A percentile compares a stretch with the other conserved stretches of the same genome.
phyloP scores from a whole-genome alignment of 306 rosid genomes.

The cucumber (Cucumis sativus) region DNA sequence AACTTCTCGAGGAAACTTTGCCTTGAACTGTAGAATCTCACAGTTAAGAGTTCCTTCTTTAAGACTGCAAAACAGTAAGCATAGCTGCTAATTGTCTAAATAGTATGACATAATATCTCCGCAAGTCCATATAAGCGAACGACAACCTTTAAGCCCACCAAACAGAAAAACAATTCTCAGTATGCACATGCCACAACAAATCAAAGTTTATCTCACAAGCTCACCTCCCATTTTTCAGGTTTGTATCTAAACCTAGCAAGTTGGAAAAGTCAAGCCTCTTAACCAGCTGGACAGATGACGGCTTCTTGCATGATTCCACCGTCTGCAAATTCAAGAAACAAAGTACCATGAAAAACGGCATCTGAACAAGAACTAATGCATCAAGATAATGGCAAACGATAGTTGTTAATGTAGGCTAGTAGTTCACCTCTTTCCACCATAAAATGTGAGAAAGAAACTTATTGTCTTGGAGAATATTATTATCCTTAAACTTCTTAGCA shows the following conservation, averaged over 20 bases:
- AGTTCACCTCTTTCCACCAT: conserved; percentile 86
- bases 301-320: conserved; percentile 56
- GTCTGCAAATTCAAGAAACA: conserved; percentile 31
- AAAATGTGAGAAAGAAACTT: conserved; percentile 57
- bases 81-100: not conserved
- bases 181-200: not conserved
- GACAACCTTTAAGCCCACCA: not conserved
- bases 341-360: conserved; percentile 3
- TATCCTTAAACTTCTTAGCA: conserved; percentile 35
- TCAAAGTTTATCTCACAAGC: conserved; percentile 6
- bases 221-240: conserved; percentile 75
- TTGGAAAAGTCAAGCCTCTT: conserved; percentile 72
- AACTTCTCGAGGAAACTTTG: conserved; percentile 81
- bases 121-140: not conserved
- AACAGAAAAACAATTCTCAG: not conserved
- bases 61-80: conserved; percentile 29
- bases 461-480: conserved; percentile 37
- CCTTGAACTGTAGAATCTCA: conserved; percentile 83
- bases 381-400: not conserved
- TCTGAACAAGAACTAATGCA: not conserved
- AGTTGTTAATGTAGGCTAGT: conserved; percentile 3
- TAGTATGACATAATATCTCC: not conserved
- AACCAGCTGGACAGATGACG: conserved; percentile 56
- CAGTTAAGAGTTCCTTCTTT: conserved; percentile 88
- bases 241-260: conserved; percentile 70